Evolutionary conservation across 768 basidiomycete genomes (phyloP).

Genomic region (Coprinopsis cinerea): DNA sequence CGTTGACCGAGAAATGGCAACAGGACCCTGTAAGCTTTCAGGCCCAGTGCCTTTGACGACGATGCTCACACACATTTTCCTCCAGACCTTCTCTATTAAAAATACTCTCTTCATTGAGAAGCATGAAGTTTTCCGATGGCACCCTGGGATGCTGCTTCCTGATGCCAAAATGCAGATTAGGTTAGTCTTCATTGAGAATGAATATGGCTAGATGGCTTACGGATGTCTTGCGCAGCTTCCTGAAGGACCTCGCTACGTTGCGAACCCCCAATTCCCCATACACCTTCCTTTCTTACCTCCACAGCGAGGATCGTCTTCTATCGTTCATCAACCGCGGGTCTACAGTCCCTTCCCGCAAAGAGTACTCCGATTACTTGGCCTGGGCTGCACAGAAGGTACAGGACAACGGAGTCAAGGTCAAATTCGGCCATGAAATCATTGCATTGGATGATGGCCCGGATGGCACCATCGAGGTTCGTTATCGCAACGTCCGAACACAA

Average conservation of each 20-base stretch:
- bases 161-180: constrained; percentile 51
- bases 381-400: constrained; percentile 45
- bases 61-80: neutral
- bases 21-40: constrained; percentile 9
- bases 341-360: constrained; percentile 45
- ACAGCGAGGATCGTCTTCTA: constrained; percentile 41
- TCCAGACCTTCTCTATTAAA: constrained; percentile 16
- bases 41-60: neutral
- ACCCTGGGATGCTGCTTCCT: constrained; percentile 50
- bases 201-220: constrained; percentile 1
- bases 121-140: constrained; percentile 44
- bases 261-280: constrained; percentile 44
- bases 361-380: constrained; percentile 48
- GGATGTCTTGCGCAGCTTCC: constrained; percentile 27
- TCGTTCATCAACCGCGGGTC: constrained; percentile 50
- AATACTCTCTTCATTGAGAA: constrained; percentile 43
- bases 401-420: constrained; percentile 34
- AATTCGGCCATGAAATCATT: constrained; percentile 43
- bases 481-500: constrained; percentile 29
- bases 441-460: constrained; percentile 26
- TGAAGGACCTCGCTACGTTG: constrained; percentile 50
- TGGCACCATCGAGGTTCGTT: constrained; percentile 33
- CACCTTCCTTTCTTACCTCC: constrained; percentile 49
- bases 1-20: constrained; percentile 39
- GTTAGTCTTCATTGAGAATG: constrained; percentile 17